A percentile compares a stretch with the other conserved stretches of the same genome.
Conservation (phyloP, 345 rosid species). For the Syzygium grande region DNA sequence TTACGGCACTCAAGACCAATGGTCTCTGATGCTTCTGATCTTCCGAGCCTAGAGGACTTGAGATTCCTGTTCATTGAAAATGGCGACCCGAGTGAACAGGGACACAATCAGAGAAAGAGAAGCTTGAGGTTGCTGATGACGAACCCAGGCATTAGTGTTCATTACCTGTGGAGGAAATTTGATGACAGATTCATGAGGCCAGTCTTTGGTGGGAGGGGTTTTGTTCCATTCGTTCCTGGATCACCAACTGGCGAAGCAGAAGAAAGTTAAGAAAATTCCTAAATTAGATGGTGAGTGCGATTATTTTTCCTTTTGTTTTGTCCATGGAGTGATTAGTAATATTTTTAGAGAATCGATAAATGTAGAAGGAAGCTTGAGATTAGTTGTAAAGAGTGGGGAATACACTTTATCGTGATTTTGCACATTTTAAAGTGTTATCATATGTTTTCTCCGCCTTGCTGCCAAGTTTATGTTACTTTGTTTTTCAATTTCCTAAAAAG, state of each 20-base stretch:
- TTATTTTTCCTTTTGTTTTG: not conserved
- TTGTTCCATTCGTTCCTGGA: slow-evolving; percentile 42
- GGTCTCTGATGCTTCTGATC: slow-evolving; percentile 31
- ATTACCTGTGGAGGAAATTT: slow-evolving; percentile 58
- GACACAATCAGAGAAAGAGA: slow-evolving; percentile 3
- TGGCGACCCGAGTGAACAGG: slow-evolving; percentile 21
- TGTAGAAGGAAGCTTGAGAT: not conserved
- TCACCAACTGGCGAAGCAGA: slow-evolving; percentile 37
- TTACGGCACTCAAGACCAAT: slow-evolving; percentile 23
- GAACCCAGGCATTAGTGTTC: slow-evolving; percentile 45
- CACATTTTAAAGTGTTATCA: not conserved
- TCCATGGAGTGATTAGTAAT: not conserved
- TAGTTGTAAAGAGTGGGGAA: not conserved
- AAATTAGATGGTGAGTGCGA: not conserved
- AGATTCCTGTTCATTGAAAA: slow-evolving; percentile 38
- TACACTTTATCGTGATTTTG: not conserved
- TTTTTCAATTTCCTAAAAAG: not conserved
- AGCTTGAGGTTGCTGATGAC: slow-evolving; percentile 38
- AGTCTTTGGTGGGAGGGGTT: slow-evolving; percentile 64
- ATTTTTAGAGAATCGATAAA: not conserved
- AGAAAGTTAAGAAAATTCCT: slow-evolving; percentile 8
- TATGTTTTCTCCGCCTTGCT: not conserved
- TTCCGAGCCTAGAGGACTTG: slow-evolving; percentile 49
- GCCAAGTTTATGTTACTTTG: not conserved
- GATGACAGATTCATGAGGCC: slow-evolving; percentile 68